Conservation (phyloP, 1,284 basidiomycete genomes). For the Schizophyllum commune region DNA sequence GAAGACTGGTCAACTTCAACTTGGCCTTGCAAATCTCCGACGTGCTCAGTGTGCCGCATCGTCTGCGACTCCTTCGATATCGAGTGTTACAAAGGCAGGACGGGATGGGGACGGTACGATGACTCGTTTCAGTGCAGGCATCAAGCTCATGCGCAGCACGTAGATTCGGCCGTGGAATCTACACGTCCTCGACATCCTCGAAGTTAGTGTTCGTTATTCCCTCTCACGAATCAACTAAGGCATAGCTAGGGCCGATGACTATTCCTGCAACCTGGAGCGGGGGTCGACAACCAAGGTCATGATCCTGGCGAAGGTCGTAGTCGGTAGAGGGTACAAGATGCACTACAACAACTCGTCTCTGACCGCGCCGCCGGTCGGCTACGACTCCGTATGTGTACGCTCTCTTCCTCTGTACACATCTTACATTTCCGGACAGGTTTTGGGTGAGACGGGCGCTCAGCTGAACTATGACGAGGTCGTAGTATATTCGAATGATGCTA, state of each 20-base stretch:
- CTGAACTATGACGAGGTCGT: conserved; percentile 60
- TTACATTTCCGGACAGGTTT: conserved; percentile 30
- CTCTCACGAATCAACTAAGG: no score
- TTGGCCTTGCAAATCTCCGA: conserved; percentile 38
- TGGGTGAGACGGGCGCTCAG: conserved; percentile 50
- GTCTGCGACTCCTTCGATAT: conserved; percentile 53
- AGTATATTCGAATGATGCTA: conserved; percentile 59
- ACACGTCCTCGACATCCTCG: conserved; percentile 53
- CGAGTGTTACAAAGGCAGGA: conserved; percentile 52
- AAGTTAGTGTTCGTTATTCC: conserved; percentile 33
- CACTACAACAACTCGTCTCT: conserved; percentile 42
- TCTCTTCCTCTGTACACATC: background rate
- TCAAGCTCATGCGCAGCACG: conserved; percentile 9
- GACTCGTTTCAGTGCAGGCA: no score
- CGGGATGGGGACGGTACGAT: conserved; percentile 59
- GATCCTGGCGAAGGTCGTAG: conserved; percentile 57
- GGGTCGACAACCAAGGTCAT: conserved; percentile 49
- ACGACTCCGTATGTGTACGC: conserved; percentile 46
- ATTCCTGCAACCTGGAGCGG: conserved; percentile 41
- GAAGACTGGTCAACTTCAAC: conserved; percentile 49
- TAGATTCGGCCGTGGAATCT: conserved; percentile 55
- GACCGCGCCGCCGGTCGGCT: conserved; percentile 48
- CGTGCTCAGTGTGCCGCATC: conserved; percentile 53
- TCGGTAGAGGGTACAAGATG: conserved; percentile 59
- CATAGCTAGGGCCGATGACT: conserved; percentile 53